Evolutionary conservation across 2,329 filamentous ascomycete genomes (phyloP).

Genomic region (Exserohilum turcica): DNA sequence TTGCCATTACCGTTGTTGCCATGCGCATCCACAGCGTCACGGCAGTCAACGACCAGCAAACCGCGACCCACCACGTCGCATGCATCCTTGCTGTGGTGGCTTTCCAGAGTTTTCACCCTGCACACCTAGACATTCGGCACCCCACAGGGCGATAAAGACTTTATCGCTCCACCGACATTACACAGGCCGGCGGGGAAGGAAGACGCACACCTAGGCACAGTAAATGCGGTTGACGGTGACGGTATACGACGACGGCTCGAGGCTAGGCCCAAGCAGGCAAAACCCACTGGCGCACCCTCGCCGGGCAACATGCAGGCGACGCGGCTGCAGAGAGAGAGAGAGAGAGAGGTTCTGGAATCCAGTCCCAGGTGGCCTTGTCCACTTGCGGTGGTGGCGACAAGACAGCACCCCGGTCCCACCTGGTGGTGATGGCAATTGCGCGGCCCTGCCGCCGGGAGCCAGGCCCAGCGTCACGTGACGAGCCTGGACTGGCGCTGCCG

Average conservation of each 20-base stretch:
- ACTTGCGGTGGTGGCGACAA: constrained; percentile 29
- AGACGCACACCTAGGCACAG: too few species aligned
- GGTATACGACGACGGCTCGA: neutral
- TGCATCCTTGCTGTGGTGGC: constrained; percentile 9
- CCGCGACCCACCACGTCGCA: constrained; percentile 27
- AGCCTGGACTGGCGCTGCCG: neutral
- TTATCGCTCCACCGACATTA: constrained; percentile 28
- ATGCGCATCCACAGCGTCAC: neutral
- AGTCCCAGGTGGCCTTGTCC: constrained; percentile 18
- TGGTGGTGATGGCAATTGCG: constrained; percentile 39
- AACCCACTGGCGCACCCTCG: constrained; percentile 16
- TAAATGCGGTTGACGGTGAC: neutral
- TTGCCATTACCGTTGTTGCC: constrained; percentile 1
- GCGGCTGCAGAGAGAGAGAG: constrained; percentile 17
- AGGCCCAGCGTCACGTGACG: neutral
- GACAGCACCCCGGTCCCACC: constrained; percentile 28
- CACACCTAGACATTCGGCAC: constrained; percentile 17
- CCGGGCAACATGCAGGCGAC: constrained; percentile 16
- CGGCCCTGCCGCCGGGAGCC: constrained; percentile 15
- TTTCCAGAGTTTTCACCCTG: constrained; percentile 26
- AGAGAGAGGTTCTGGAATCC: constrained; percentile 33
- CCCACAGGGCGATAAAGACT: constrained; percentile 30
- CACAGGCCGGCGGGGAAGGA: neutral
- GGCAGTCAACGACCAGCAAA: constrained; percentile 15
- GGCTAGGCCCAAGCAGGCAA: constrained; percentile 24